phyloP scores from a whole-genome alignment of 495 filamentous ascomycete genomes.

The Penicillium egyptiacum region DNA sequence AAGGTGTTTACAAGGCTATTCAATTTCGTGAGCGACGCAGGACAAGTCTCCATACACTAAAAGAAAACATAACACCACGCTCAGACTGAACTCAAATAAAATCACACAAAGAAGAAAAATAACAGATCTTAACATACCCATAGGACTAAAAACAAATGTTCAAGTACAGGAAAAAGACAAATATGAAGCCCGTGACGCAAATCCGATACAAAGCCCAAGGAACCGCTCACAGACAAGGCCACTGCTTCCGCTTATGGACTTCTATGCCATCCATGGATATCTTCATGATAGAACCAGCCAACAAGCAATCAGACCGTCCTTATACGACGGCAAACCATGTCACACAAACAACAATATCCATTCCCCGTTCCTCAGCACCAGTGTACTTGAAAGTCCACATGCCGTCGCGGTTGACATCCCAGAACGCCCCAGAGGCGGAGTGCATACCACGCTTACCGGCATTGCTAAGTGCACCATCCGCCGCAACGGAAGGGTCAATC shows the following conservation, averaged over 20 bases:
- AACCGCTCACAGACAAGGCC: neutral
- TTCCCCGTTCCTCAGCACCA: slow-evolving; percentile 74
- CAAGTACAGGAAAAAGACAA: slow-evolving; percentile 8
- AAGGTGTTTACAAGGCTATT: neutral
- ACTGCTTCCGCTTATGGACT: neutral
- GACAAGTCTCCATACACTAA: slow-evolving; percentile 2
- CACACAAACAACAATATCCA: slow-evolving; percentile 89
- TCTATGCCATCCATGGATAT: neutral
- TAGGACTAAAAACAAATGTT: slow-evolving; percentile 4
- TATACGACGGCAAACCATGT: slow-evolving; percentile 73
- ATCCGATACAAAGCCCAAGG: slow-evolving; percentile 11
- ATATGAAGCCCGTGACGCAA: slow-evolving; percentile 8
- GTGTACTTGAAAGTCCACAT: slow-evolving; percentile 98
- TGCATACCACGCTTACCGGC: slow-evolving; percentile 92
- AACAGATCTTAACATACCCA: slow-evolving; percentile 16
- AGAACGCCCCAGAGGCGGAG: slow-evolving; percentile 89
- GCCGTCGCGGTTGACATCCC: slow-evolving; percentile 95
- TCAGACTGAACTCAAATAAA: slow-evolving; percentile 10
- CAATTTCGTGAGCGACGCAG: neutral
- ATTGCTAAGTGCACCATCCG: slow-evolving; percentile 43
- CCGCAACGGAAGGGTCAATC: slow-evolving; percentile 44
- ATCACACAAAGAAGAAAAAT: slow-evolving; percentile 12
- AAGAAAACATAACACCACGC: slow-evolving; percentile 17
- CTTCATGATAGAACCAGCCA: neutral
- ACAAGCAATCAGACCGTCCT: neutral